Evolutionary conservation across 129 eudicot species (phyloP).

Genomic region (Tagetes erecta): DNA sequence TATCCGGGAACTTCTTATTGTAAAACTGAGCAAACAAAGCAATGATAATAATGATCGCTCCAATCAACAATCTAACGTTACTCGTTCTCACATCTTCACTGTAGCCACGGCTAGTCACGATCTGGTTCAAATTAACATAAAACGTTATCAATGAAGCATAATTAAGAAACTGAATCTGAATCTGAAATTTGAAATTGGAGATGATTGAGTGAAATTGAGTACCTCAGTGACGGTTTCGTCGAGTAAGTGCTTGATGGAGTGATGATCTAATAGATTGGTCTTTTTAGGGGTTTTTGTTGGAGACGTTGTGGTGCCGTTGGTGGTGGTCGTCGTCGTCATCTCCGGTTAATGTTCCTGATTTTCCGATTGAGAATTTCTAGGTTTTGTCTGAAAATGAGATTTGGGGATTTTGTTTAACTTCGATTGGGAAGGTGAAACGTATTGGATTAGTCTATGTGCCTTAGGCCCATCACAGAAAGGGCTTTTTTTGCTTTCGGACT

Average conservation of each 20-base stretch:
- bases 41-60: constrained; percentile 62
- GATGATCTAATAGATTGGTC: constrained; percentile 76
- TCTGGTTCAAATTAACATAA: constrained; percentile 32
- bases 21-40: constrained; percentile 91
- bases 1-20: constrained; percentile 90
- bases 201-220: constrained; percentile 6
- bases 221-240: constrained; percentile 96
- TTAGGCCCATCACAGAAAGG: background rate
- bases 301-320: constrained; percentile 26
- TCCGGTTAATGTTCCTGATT: constrained; percentile 37
- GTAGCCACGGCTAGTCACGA: constrained; percentile 78
- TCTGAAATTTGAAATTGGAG: background rate
- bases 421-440: background rate
- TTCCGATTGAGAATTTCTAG: constrained; percentile 39
- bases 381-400: constrained; percentile 43
- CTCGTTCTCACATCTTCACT: constrained; percentile 86
- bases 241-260: constrained; percentile 83
- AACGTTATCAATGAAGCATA: background rate
- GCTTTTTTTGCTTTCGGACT: background rate
- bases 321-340: constrained; percentile 34
- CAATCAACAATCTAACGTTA: constrained; percentile 73
- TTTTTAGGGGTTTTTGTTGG: constrained; percentile 52
- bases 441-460: background rate
- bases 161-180: background rate
- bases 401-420: constrained; percentile 24